A percentile compares a stretch with the other conserved stretches of the same genome.
Evolutionary conservation across 1,284 basidiomycete genomes (phyloP).

Genomic region (Trichosporon sp.): DNA sequence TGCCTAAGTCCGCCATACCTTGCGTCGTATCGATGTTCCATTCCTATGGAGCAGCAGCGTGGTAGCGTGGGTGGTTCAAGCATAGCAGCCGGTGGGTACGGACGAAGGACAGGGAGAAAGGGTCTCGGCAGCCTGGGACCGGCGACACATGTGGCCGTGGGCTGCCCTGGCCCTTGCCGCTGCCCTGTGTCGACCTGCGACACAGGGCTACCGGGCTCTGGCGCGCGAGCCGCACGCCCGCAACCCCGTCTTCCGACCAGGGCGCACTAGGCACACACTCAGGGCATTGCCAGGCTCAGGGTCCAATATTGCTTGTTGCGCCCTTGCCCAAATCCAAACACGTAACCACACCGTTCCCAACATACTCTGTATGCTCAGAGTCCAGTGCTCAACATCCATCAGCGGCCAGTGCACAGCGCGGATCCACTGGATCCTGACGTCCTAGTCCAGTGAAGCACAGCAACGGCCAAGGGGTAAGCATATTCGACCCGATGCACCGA

Average conservation of each 20-base stretch:
- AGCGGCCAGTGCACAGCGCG: background rate
- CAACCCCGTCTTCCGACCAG: background rate
- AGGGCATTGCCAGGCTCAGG: background rate
- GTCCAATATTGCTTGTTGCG: conserved; percentile 6
- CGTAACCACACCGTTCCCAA: conserved; percentile 5
- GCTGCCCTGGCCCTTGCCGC: background rate
- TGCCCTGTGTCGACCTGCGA: background rate
- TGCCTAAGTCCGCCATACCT: background rate
- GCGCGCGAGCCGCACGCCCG: background rate
- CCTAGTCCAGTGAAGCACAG: background rate
- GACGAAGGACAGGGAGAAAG: background rate
- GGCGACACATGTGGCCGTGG: background rate
- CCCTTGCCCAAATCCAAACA: conserved; percentile 11
- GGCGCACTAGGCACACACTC: background rate
- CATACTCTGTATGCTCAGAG: background rate
- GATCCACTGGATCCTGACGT: background rate
- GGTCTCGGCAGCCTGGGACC: background rate
- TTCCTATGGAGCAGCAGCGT: background rate
- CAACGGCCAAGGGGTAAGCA: conserved; percentile 4
- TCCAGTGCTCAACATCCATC: background rate
- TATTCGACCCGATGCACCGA: background rate
- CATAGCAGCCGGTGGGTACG: background rate
- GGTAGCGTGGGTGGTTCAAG: background rate
- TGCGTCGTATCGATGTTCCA: background rate
- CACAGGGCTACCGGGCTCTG: background rate